A percentile compares a stretch with the other conserved stretches of the same genome.
These are phyloP conservation scores for Corchorus olitorius DNA, from an alignment of 345 rosid species.

Conservation along the genomic window DNA sequence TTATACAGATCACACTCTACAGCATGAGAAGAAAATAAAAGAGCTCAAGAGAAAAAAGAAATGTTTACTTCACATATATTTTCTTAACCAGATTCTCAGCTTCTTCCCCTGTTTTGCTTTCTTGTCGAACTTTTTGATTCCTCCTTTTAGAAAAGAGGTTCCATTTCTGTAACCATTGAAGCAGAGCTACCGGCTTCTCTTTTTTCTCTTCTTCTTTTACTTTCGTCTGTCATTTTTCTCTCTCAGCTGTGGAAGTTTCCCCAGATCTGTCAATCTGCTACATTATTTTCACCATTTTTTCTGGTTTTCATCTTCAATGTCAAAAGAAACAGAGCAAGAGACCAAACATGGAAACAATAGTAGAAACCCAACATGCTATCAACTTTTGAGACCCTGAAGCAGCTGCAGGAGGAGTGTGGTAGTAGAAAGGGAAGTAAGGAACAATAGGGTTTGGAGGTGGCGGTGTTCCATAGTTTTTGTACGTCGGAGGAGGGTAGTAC, in stretches of 20 bases:
- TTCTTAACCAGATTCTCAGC: neutral
- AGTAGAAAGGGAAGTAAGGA: constrained; percentile 95
- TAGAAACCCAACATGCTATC: constrained; percentile 3
- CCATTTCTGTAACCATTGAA: neutral
- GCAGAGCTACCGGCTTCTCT: neutral
- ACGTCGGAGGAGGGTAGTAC: constrained; percentile 61
- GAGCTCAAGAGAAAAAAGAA: constrained; percentile 1
- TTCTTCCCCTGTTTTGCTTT: neutral
- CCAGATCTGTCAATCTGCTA: constrained; percentile 47
- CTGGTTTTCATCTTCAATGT: constrained; percentile 4
- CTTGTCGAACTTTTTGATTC: neutral
- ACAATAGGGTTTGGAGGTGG: constrained; percentile 98
- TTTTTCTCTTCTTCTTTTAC: neutral
- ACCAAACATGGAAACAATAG: constrained; percentile 16
- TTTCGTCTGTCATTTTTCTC: neutral
- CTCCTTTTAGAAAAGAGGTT: neutral
- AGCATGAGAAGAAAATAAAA: constrained; percentile 10
- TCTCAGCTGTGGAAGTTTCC: neutral
- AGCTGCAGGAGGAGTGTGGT: constrained; percentile 71
- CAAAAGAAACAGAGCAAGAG: constrained; percentile 35
- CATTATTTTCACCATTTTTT: constrained; percentile 32
- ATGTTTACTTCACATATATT: neutral
- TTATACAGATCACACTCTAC: constrained; percentile 30
- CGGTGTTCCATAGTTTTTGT: constrained; percentile 49
- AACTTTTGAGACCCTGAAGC: constrained; percentile 25